Evolutionary conservation across 2,329 filamentous ascomycete genomes (phyloP), one percentile per base, ranked within the genome.

Genomic region (Trichophyton benhamiae): DNA sequence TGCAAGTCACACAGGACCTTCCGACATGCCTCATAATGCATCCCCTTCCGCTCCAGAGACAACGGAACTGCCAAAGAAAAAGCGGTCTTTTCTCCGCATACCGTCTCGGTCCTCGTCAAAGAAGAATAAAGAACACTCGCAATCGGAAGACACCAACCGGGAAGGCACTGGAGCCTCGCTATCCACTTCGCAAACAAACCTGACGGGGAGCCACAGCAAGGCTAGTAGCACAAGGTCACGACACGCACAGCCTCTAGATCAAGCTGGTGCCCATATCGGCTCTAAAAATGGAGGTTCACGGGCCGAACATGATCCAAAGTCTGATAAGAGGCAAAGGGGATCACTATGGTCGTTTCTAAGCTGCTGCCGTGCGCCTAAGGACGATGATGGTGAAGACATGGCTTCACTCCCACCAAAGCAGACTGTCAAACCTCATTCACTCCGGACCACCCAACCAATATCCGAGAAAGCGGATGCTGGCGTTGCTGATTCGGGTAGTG

Each of bases 111-210:
- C 72, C 41, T 76, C 74, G 8, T 72, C 73, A 22, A 66, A 67
- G 27, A 74, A 74, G 58, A 72, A 72, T 60, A 69, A 72, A 60
- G 69, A 71, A 42, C 67, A 66, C 0, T 63, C 69, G n/a, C 69
- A 67, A 57, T 66, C 69, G 9, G 70, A 70, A 58, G 72, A 75
- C 36, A 63, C 65, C n/a, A 63, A 66, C 41, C 67, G 70, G 30
- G 70, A 74, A 63, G 72, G 71, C 53, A 68, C 70, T 27, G 84
- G 83, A 68, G 87, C 83, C 70, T 79, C 80, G 66, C 88, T 86
- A 57, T 87, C 83, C 73, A 62, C 60, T 17, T 64, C 63, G 27
- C 55, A 57, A 52, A 61, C 52, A 46, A 62, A 64, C 27, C 58
- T 61, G 22, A 58, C 60, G 22, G 61, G 80, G 64, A 78, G 81